Percentiles rank a stretch among this genome's conserved stretches.
phyloP scores from a whole-genome alignment of 2,329 filamentous ascomycete genomes.

The Beauveria scarabaeidicola region DNA sequence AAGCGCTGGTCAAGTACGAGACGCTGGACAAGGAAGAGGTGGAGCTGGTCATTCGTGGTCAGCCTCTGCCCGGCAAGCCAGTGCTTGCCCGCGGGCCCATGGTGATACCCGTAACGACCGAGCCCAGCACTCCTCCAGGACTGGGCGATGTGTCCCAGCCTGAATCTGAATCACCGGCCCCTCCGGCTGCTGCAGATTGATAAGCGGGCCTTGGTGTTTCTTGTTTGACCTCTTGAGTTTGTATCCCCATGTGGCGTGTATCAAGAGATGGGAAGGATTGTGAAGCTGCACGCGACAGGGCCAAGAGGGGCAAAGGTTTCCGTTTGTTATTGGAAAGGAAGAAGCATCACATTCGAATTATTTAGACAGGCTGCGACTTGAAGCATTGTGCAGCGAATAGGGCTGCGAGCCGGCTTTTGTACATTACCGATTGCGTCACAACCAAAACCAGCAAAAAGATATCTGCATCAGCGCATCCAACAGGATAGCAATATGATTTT shows the following conservation, averaged over 20 bases:
- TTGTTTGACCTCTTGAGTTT: not conserved
- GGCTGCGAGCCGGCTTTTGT: not conserved
- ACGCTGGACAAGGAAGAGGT: constrained; percentile 85
- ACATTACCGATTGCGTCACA: constrained; percentile 1
- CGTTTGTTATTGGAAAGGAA: not conserved
- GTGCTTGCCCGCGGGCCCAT: constrained; percentile 45
- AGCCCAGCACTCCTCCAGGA: constrained; percentile 26
- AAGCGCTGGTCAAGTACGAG: constrained; percentile 90
- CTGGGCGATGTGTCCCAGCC: constrained; percentile 27
- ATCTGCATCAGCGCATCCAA: constrained; percentile 2
- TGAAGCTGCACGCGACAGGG: not conserved
- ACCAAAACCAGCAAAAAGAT: not conserved
- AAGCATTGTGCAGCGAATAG: not conserved
- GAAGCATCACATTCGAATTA: not conserved
- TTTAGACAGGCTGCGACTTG: not conserved
- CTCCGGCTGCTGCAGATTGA: constrained; percentile 7
- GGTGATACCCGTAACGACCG: constrained; percentile 29
- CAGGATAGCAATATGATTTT: constrained; percentile 6
- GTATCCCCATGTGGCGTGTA: not conserved
- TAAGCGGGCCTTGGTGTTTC: not conserved
- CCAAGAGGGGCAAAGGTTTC: not conserved
- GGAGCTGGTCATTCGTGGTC: constrained; percentile 78
- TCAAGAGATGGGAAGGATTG: not conserved
- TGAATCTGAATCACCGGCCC: constrained; percentile 17
- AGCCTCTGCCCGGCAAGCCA: constrained; percentile 62